Percentiles rank a stretch among this genome's conserved stretches.
Evolutionary conservation across 495 filamentous ascomycete species (phyloP).

Genomic region (Pseudevernia furfuracea): DNA sequence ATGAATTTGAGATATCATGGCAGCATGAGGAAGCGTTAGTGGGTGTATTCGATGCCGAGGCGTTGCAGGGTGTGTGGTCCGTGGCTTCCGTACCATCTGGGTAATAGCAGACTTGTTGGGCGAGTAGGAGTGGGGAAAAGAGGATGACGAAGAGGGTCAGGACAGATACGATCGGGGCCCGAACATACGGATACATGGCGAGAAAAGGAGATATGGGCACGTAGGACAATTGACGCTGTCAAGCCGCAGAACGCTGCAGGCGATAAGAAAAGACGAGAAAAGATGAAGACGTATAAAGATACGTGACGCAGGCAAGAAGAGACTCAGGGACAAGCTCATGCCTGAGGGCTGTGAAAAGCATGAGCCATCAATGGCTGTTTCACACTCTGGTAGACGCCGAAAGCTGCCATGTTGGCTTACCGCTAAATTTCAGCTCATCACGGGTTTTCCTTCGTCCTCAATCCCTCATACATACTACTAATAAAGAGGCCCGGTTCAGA

Average conservation of each 20-base stretch:
- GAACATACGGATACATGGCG: background rate
- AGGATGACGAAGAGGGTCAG: background rate
- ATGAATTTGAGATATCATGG: background rate
- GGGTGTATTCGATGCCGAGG: background rate
- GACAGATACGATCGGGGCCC: background rate
- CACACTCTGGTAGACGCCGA: background rate
- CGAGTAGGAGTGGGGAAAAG: background rate
- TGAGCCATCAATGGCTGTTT: background rate
- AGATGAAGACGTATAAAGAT: background rate
- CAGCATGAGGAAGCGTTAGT: background rate
- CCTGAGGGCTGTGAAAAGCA: background rate
- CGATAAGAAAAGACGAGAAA: too few relatives aligned
- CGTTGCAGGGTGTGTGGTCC: background rate
- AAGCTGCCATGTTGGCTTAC: background rate
- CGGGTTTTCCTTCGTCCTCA: background rate
- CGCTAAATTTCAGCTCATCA: background rate
- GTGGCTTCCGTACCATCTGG: background rate
- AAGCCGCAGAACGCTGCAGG: background rate
- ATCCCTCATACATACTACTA: too few relatives aligned
- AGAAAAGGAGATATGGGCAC: background rate
- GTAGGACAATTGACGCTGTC: background rate
- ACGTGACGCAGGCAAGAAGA: background rate
- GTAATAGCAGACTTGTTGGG: background rate
- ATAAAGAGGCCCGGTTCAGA: too few relatives aligned
- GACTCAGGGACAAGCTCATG: background rate